Evolutionary conservation across 371 early-diverging fungal species (phyloP), one percentile per base, ranked within the genome.

Genomic region (Mucor sp.): DNA sequence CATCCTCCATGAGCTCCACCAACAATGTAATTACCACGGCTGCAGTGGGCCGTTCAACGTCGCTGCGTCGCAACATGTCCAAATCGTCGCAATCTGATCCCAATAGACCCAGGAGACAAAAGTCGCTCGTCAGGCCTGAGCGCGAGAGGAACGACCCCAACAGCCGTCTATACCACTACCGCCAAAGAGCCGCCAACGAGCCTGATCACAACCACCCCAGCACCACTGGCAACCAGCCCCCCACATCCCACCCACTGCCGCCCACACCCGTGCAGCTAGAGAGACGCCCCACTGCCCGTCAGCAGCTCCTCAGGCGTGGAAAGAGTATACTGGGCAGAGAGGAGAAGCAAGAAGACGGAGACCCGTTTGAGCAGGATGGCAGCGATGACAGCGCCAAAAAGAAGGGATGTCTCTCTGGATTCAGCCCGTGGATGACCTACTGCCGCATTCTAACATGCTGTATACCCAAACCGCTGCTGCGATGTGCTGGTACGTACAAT

Each of bases 81-180:
- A 69, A 58, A 39, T 63, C 69, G 21, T 63, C 64, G 23, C 64
- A 69, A 32, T 19, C 23, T 1, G 60, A 60, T 43, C 55, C 44
- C 15, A 47, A 48, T 23, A 61, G 47, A 57, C 69, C 65, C 7
- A 65, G 44, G 60, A 59, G 81, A 89, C 47, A 83, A 83, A 89
- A 86, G 70, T 90, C 90, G 15, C 84, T 91, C 14, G 87, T 89
- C 50, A 81, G 91, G 50, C 90, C 92, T 27, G 91, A 90, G 69
- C 82, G 90, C 60, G 89, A 87, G 55, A 79, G 89, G 41, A 80
- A 84, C 30, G 84, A 85, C 68, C 79, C 77, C 62, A 81, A 79
- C 33, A 81, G 80, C 41, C 80, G 85, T 30, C 79, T 84, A 60
- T 87, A 85, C 56, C 77, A 83, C 50, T 87, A 85, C 74, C 78